Base-by-base conservation (phyloP, 371 early-diverging fungal genomes). In the Polyrhizophydium stewartii region DNA sequence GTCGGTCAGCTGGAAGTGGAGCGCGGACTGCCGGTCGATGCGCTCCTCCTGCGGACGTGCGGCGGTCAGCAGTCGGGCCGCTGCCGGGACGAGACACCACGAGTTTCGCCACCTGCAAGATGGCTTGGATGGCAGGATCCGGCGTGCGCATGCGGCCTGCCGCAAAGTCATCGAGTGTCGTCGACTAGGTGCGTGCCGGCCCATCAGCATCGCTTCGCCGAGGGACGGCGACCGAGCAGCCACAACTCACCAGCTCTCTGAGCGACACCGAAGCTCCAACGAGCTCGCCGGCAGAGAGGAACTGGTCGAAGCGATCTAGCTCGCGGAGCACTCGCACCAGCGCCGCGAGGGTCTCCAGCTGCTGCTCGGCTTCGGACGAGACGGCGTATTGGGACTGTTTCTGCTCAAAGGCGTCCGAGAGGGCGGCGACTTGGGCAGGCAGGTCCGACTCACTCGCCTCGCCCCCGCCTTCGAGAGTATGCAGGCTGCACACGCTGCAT, bases 261-360 rank as follows among this genome's bases (percentile, higher is more conserved):
- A 53, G 53, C 25, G 53, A 12, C 30, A 25, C 27, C 16, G 53
- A 53, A 12, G 53, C 53, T 2, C 53, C 53, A 53, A 53, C 53
- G 5, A 53, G 53, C 53, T 53, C 53, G 35, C 53, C 53, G 7
- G 53, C 16, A 10, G 13, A 27, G 10, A 53, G 5, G 24, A 12
- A 53, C 53, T 53, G 53, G 27, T 53, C 53, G n/a, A 12, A 53
- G 53, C 53, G 6, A 3, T 53, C 53, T 5, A 31, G 30, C 6
- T 25, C 53, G 3, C n/a, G 5, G n/a, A 12, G 53, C 5, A 31
- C 3, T 25, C 24, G 13, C 5, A 53, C 30, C 30, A 53, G 53
- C 30, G 5, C n/a, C 5, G 5, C 53, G n/a, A 53, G 32, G 7
- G 53, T n/a, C 16, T 7, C 12, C 35, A 53, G 53, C 10, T 25